Base-by-base conservation (phyloP, 176 grass and related monocot species). In the Panicum miliaceum region DNA sequence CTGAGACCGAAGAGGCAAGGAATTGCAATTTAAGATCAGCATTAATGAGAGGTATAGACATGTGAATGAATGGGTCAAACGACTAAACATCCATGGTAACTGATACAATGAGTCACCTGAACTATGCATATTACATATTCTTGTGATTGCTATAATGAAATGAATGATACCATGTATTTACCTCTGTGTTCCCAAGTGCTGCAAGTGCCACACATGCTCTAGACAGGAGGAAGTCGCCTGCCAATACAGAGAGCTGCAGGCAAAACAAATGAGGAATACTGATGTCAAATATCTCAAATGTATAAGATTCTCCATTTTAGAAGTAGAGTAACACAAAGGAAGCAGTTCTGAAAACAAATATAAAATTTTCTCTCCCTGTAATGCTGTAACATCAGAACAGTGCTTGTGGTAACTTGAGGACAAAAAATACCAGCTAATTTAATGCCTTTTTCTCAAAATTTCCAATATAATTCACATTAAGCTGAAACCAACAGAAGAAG, bases 191-290 rank as follows among this genome's bases (percentile, higher is more conserved):
- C 77, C 94, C 94, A 41, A 98, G 87, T 66, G 93, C 91, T 61
- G 96, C 96, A 66, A 98, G 91, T 76, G 93, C 93, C 77, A 98
- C 80, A 79, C 96, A 98, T 83, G 96, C 96, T 85, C 91, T 95
- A 70, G 96, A 96, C 50, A 98, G 91, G 23, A 98, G 91, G 74
- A 95, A 98, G 76, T 98, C 93, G 77, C 96, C 96, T 36, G 96
- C 96, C 72, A 98, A 52, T 79, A 98, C 96, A 78, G 96, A 90
- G 89, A 98, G 91, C 96, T 98, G 81, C 89, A 96, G 63, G 27
- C 8, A 73, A 51, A 81, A 85, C 8, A 60, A 79, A 67, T 20
- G 36, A 77, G 27, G 51, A 58, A 65, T 65, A 65, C 12, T n/a
- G 11, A 32, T 82, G 83, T 70, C 29, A 68, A 62, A 53, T 62